Evolutionary conservation across 108 stramenopile species (phyloP).

Genomic region (Fragilariopsis cylindrus): DNA sequence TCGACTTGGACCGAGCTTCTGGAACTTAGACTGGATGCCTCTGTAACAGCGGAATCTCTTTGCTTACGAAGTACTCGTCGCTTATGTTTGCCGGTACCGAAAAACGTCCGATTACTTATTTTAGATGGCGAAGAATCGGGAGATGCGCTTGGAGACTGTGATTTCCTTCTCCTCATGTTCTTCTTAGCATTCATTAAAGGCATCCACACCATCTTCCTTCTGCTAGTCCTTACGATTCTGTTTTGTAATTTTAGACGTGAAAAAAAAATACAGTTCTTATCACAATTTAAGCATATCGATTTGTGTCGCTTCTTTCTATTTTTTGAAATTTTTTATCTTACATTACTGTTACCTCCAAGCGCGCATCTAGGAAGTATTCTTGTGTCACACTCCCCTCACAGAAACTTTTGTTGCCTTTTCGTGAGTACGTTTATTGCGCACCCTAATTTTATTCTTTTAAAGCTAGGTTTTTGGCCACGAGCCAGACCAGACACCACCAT

Average conservation of each 20-base stretch:
- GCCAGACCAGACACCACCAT: too few species aligned
- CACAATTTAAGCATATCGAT: too few species aligned
- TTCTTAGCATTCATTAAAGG: constrained; percentile 7
- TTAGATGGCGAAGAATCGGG: constrained; percentile 17
- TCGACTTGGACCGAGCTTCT: constrained; percentile 5
- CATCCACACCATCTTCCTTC: constrained; percentile 33
- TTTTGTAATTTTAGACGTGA: background rate
- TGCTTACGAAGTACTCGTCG: constrained; percentile 18
- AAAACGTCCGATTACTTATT: background rate
- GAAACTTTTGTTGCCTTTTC: too few species aligned
- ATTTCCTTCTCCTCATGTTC: constrained; percentile 26
- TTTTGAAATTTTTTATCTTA: too few species aligned
- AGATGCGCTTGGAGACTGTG: constrained; percentile 27
- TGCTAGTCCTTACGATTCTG: background rate
- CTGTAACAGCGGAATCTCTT: constrained; percentile 19
- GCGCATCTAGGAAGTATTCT: too few species aligned
- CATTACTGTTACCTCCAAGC: too few species aligned
- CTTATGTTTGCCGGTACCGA: constrained; percentile 28
- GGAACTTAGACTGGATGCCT: constrained; percentile 24
- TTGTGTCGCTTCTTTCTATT: too few species aligned
- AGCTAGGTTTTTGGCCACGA: too few species aligned
- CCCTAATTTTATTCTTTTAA: too few species aligned
- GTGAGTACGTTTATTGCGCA: too few species aligned
- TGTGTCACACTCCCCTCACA: too few species aligned
- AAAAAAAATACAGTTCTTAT: too few species aligned